Evolutionary conservation across 108 stramenopile species (phyloP), one percentile per base, ranked within the genome.

Genomic region (Cyclostephanos tholiformis): DNA sequence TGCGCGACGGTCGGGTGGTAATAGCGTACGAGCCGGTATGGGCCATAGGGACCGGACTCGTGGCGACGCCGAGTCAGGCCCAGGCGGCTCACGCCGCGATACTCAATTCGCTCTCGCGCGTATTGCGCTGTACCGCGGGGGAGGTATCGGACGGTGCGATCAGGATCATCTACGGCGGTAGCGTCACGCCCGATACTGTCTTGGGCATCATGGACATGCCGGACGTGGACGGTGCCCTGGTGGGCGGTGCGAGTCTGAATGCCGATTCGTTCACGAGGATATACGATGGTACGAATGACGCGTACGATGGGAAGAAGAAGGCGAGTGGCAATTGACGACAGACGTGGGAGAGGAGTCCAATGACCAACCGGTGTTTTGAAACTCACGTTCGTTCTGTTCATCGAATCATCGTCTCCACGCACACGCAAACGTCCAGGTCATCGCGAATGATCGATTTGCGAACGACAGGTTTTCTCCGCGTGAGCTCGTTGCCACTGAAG

Each of bases 41-140:
- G 97, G 97, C 96, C 63, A 97, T 97, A 79, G 97, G 96, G 65
- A 97, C 96, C 27, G 97, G 97, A 23, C 85, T 91, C 75, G 92
- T 93, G 20, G 92, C 94, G 6, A 89, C 94, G 4, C 94, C 95
- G 1, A 82, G 78, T 12, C 85, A 90, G 65, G 89, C 89, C 11
- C 84, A 89, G 51, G 52, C 20, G 16, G 87, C 88, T 8, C 88
- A 89, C 65, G 82, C 46, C 38, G 82, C 77, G 6, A 78, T 88
- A 38, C 76, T 87, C 4, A 13, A 19, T 0, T 74, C 83, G 23
- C 63, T 88, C 0, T 20, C 60, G 2, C 64, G 75, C 12, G 48
- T 88, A 36, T 85, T 27, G 13, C 4, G 63, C 71, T 80, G 76
- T 22, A 38, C 44, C 0, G 65, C 46, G 38, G 70, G 2, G 46